Base-by-base conservation (phyloP, 176 grass and related monocot genomes). In the Oryza meridionalis region DNA sequence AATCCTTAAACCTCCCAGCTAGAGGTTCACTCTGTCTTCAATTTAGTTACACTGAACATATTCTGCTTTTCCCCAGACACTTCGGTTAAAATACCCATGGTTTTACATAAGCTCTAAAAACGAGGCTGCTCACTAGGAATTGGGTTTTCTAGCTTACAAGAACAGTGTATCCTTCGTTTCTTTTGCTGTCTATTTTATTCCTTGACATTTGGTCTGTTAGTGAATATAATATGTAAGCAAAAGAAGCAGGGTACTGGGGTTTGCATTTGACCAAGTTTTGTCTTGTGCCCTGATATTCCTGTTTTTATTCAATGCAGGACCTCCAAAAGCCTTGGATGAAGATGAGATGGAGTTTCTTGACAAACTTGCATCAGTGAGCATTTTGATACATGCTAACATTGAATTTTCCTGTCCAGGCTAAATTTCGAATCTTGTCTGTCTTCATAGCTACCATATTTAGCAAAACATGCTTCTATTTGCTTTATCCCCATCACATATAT, bases 251-350 rank as follows among this genome's bases (percentile, higher is more conserved):
- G 29, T 4, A 9, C 0, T 59, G 45, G 43, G 22, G 37, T 71
- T 78, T 75, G 9, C 2, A 31, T 70, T 82, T 69, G 14, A 2
- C 33, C 46, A 9, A 72, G n/a, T 19, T 22, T 67, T 45, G 5
- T 17, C 16, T 33, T 17, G 44, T 73, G 24, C 65, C 69, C 49
- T 91, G 13, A 74, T 55, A 14, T 79, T 49, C 3, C n/a, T 55
- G 33, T 35, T n/a, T 67, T 49, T 76, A 69, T 22, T 74, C 27
- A 87, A 85, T 82, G 43, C 79, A 99, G 93, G 93, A 80, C 96
- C 96, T 72, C 93, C 96, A 45, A 99, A 99, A 78, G 91, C 96
- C 26, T 87, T 99, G 73, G 96, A 99, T 76, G 96, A 99, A 63
- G 96, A 96, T 73, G 96, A 99, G 70, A 92, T 78, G 12, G 93